Base-by-base conservation (phyloP, 768 basidiomycete species). In the Lactarius vividus region DNA sequence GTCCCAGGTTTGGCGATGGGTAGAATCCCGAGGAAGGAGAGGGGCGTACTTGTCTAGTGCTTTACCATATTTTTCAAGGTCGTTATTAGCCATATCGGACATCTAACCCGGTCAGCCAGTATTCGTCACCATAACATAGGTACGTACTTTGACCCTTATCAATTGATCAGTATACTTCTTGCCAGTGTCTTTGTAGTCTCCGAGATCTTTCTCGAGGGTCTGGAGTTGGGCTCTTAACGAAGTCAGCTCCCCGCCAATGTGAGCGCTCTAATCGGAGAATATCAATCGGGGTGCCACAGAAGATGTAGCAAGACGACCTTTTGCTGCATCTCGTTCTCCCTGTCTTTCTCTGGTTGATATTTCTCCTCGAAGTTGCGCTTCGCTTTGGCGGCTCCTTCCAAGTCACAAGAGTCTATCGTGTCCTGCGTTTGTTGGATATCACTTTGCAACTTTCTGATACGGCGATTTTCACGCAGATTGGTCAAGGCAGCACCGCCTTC, bases 1-100 rank as follows among this genome's bases (percentile, higher is more conserved):
- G 26, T 49, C 39, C 67, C 77, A 59, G 74, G 66, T 57, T 23
- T 59, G 37, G n/a, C 6, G 31, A 57, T n/a, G n/a, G 56, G 60
- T 6, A 31, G 1, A 15, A 35, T 29, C 9, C 20, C 35, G 35
- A 54, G 54, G 33, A 53, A 35, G 44, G 6, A 44, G 26, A 23
- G 2, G 16, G 26, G 74, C 88, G 70, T 70, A 98, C 96, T 91
- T 96, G 78, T 99, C 97, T 57, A 99, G 78, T 2, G 97, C 97
- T 74, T 98, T 98, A 5, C 87, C 92, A 67, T 98, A 98, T 79
- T 98, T 98, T 79, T 99, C 96, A 61, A 99, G 76, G 75, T 99
- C 97, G 66, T 85, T 91, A 75, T 96, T 98, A 7, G 96, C 95
- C 88, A 98, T 94, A 76, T 98, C 96, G 37, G 95, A 94, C 78